Conservation (phyloP, 2,329 filamentous ascomycete genomes). For the Epichloe bromicola region DNA sequence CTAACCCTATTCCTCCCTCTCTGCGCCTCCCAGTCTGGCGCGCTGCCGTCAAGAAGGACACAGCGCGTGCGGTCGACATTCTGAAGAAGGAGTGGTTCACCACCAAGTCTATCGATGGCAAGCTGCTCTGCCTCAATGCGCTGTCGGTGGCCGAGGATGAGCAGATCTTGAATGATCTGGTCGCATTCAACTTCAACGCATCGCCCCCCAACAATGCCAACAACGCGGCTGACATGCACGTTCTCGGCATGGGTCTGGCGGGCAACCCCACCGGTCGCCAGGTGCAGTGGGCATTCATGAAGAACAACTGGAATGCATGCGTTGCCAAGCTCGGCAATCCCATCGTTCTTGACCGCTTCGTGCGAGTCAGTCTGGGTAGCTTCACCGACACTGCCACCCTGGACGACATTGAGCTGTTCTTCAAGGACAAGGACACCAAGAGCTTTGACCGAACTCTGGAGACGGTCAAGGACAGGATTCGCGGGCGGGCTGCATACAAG, state of each 20-base stretch:
- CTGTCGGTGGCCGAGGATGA: constrained; percentile 61
- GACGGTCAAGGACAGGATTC: constrained; percentile 76
- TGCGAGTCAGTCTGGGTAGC: constrained; percentile 64
- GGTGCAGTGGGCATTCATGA: constrained; percentile 74
- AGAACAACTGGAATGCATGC: constrained; percentile 67
- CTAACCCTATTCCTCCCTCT: constrained; percentile 63
- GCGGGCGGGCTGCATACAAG: constrained; percentile 71
- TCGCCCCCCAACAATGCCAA: constrained; percentile 50
- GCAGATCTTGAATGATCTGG: constrained; percentile 53
- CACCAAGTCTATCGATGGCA: constrained; percentile 79
- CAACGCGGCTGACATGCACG: constrained; percentile 76
- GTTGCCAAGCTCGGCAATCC: constrained; percentile 66
- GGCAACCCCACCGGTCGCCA: constrained; percentile 60
- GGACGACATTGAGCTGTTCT: constrained; percentile 73
- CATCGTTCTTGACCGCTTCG: constrained; percentile 78
- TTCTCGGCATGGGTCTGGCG: constrained; percentile 59
- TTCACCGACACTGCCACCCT: constrained; percentile 60
- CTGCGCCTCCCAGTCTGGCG: constrained; percentile 71
- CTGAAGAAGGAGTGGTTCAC: constrained; percentile 76
- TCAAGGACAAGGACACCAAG: constrained; percentile 71
- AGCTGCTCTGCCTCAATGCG: constrained; percentile 67
- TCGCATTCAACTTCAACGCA: constrained; percentile 65
- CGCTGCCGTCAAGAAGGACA: constrained; percentile 57
- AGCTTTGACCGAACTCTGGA: constrained; percentile 77
- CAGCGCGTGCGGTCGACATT: constrained; percentile 54